Evolutionary conservation across 2,329 filamentous ascomycete genomes (phyloP), one percentile per base, ranked within the genome.

Genomic region (Clonostachys solani): DNA sequence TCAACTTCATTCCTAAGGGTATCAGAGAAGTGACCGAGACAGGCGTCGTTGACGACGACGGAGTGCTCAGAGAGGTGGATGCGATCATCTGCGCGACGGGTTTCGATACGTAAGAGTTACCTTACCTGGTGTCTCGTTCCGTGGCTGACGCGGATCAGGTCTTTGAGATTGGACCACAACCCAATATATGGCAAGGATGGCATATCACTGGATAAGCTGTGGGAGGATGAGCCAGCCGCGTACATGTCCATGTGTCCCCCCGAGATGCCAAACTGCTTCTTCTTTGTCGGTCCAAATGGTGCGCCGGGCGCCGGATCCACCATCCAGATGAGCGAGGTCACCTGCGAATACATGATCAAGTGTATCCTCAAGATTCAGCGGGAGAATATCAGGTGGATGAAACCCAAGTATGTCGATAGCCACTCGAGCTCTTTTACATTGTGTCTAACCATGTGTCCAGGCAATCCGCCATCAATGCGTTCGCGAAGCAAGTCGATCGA

Each of bases 21-120:
- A 77, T 82, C 40, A 63, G 64, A 33, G 56, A 60, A 6, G 65
- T 81, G 36, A 70, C 77, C 3, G 60, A 69, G 12, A 67, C 69
- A n/a, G 77, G 77, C 3, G 64, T 81, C 40, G 64, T 74, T 51
- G 66, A 78, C 15, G 63, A 60, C 1, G 69, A 69, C 6, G 77
- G 73, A n/a, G 56, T 68, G 43, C 56, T 72, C 13, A 54, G 75
- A 41, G 65, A 75, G 43, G 68, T 80, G 15, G 80, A 83, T 54
- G 69, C 67, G 23, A 73, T 83, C 33, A 64, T 82, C 45, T 80
- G 76, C 51, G 77, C 76, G 29, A 79, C 75, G 1, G 75, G 77
- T 4, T 80, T 78, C 54, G 70, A 79, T 53, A 69, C 69, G 19
- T 75, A 12, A 35, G 42, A 35, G 17, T 15, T 15, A 5, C 40